Base-by-base conservation (phyloP, 345 rosid genomes). In the Zanthoxylum bungeanum region DNA sequence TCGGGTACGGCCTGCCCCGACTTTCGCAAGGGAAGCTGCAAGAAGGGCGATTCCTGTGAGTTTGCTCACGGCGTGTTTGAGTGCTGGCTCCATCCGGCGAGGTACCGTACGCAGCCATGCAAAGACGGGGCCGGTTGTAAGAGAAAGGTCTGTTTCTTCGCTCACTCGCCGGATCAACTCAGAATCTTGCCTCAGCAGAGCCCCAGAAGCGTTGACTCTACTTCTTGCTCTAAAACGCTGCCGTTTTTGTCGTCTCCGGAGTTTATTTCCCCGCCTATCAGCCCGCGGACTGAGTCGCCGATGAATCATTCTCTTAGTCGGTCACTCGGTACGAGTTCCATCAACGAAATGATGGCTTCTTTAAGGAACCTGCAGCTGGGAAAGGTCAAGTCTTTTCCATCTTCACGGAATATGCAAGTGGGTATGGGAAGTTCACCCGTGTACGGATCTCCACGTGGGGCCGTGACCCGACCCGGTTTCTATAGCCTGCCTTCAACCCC, bases 41-140 rank as follows among this genome's bases (percentile, higher is more conserved):
- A 71, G 69, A 90, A 83, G 64, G 98, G 98, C 0, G 98, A 93
- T 60, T 33, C 83, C 1, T 93, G 98, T 57, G 97, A 93, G 86
- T 87, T 85, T 30, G 87, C 98, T 5, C 98, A 93, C 46, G 98
- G 98, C 2, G 97, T 93, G 31, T 93, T 93, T 37, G 98, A 93
- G 89, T 90, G 97, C 80, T 93, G 98, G 98, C 93, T 93, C 6
- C 98, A 93, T 72, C 98, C 98, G 0, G 86, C 90, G 2, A 85
- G 97, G 25, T 93, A 93, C 69, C 78, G 98, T 0, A 93, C 98
- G 6, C 94, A 89, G 85, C 94, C 97, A 14, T 93, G 98, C 37
- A 93, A 93, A 78, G 98, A 93, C 71, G 97, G 98, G 0, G 64
- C 78, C 31, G 66, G 61, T 60, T 93, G 98, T 51, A 72, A 84